Conservation (phyloP, 495 filamentous ascomycete genomes). For the Evansstolkia leycettana region DNA sequence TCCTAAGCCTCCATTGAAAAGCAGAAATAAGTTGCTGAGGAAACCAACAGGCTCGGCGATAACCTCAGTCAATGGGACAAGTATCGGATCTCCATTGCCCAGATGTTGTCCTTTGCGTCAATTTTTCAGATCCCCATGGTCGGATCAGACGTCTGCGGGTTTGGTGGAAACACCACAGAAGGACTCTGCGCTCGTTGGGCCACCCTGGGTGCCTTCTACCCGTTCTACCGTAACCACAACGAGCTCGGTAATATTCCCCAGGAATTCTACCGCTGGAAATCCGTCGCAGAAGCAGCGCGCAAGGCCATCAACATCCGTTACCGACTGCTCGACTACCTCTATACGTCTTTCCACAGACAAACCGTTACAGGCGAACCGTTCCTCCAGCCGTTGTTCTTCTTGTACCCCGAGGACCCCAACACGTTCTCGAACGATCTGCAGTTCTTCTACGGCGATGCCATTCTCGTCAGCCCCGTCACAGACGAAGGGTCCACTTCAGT, state of each 20-base stretch:
- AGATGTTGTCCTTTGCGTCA: constrained; percentile 60
- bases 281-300: constrained; percentile 50
- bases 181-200: constrained; percentile 77
- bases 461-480: constrained; percentile 65
- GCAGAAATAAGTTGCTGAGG: background rate
- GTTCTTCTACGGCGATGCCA: constrained; percentile 60
- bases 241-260: constrained; percentile 38
- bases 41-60: constrained; percentile 50
- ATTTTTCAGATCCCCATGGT: constrained; percentile 84
- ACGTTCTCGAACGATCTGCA: constrained; percentile 50
- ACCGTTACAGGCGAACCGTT: constrained; percentile 55
- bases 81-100: constrained; percentile 56
- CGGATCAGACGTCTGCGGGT: constrained; percentile 75
- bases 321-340: constrained; percentile 68
- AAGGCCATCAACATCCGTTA: constrained; percentile 69
- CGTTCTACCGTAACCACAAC: constrained; percentile 81
- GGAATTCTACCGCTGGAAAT: constrained; percentile 68
- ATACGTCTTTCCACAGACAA: constrained; percentile 60
- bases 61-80: constrained; percentile 63
- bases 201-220: constrained; percentile 64
- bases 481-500: constrained; percentile 51
- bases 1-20: too few species aligned
- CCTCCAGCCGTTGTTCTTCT: constrained; percentile 57
- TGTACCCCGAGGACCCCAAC: constrained; percentile 55
- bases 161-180: constrained; percentile 57